Evolutionary conservation across 352 stramenopile genomes (phyloP), one percentile per base, ranked within the genome.

Genomic region (Globisporangium apiculatum): DNA sequence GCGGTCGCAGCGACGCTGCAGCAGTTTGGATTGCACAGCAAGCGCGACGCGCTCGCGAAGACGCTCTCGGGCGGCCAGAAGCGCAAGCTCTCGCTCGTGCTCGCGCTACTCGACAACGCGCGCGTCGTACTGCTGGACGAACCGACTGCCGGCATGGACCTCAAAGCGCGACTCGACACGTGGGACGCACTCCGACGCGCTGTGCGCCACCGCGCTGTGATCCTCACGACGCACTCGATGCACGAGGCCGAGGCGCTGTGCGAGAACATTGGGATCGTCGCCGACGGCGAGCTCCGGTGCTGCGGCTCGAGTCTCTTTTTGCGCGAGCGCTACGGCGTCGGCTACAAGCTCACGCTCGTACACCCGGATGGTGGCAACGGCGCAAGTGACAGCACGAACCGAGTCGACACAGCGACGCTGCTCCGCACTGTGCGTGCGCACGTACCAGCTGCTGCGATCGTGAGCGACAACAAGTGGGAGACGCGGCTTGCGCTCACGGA

Each of bases 221-320:
- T 97, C 42, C 57, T 97, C 37, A 97, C 87, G 15, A 97, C 90
- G 48, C 95, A 98, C 60, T 98, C 97, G 61, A 97, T 98, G 91
- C 90, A 97, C 50, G 89, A 97, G 62, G 83, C 85, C 11, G 84
- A 97, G 51, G 66, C 89, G 15, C 68, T 97, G 6, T 76, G 75
- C 45, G 83, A 94, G 50, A 73, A 77, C 15, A 88, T 94, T 37
- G 73, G 77, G 9, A 89, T 94, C 53, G 90, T 94, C 80, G 62
- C 82, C 1, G 66, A 90, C 31, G 83, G 92, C 40, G 59, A 65
- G 48, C 53, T 65, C 5, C 59, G 59, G 11, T 66, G 60, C 68
- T 80, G 69, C 18, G 86, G 86, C 6, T 86, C 79, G 0, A 83
- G 79, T 3, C 60, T 94, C 3, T 95, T 91, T 54, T 58, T 95